A percentile compares a stretch with the other conserved stretches of the same genome.
Conservation (phyloP, 768 basidiomycete species). For the Suillus americanus region DNA sequence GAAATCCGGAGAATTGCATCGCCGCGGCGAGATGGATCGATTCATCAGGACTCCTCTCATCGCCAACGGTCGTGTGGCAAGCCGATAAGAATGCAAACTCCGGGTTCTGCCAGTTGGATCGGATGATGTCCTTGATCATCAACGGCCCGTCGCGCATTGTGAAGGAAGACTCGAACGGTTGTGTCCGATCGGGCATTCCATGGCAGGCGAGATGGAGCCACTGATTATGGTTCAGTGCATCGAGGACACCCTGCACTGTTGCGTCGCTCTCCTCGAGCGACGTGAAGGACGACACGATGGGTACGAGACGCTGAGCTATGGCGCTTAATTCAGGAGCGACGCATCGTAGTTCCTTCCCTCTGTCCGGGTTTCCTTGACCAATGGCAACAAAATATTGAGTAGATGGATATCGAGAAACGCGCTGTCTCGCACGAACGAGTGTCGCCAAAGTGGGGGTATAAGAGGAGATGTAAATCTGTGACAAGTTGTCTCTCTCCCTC, state of each 20-base stretch:
- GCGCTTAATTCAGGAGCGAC: slow-evolving; percentile 18
- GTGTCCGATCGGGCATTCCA: slow-evolving; percentile 10
- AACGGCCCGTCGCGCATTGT: too few relatives aligned
- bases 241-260: slow-evolving; percentile 3
- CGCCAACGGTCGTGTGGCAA: too few relatives aligned
- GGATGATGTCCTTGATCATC: too few relatives aligned
- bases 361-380: slow-evolving; percentile 14
- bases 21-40: background rate
- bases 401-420: background rate
- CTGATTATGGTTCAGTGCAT: slow-evolving; percentile 3
- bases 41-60: too few relatives aligned
- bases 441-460: slow-evolving; percentile 16
- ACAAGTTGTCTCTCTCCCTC: slow-evolving; percentile 8
- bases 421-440: slow-evolving; percentile 22
- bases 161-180: slow-evolving; percentile 11
- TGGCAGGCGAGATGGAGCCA: slow-evolving; percentile 24
- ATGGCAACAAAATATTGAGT: slow-evolving; percentile 12
- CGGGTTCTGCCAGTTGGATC: too few relatives aligned
- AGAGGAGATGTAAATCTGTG: slow-evolving; percentile 29
- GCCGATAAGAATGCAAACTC: too few relatives aligned
- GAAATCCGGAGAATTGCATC: background rate
- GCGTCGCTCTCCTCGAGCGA: slow-evolving; percentile 3
- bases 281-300: slow-evolving; percentile 9
- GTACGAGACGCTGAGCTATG: slow-evolving; percentile 10
- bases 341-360: slow-evolving; percentile 9